Evolutionary conservation across 2,329 filamentous ascomycete genomes (phyloP).

Genomic region (Penicillium paneum): DNA sequence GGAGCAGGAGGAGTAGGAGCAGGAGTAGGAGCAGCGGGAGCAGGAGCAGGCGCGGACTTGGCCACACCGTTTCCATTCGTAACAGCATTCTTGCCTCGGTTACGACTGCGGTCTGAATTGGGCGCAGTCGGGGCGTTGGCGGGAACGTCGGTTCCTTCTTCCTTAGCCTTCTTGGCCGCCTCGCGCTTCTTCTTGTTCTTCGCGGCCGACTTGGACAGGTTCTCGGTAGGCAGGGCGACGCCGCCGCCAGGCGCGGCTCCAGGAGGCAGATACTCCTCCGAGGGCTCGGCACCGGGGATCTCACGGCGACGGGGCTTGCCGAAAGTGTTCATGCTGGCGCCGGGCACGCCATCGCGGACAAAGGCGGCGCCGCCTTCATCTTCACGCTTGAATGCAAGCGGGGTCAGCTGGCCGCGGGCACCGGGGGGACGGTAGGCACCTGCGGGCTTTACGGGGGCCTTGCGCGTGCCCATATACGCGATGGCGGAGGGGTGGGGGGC

Average conservation of each 20-base stretch:
- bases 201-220: slow-evolving; percentile 74
- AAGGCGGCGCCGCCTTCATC: slow-evolving; percentile 93
- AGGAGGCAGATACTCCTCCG: slow-evolving; percentile 62
- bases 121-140: slow-evolving; percentile 23
- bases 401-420: slow-evolving; percentile 82
- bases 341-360: slow-evolving; percentile 71
- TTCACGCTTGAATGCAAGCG: slow-evolving; percentile 93
- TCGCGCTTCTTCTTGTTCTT: slow-evolving; percentile 99
- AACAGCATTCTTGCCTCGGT: slow-evolving; percentile 33
- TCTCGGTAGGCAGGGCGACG: slow-evolving; percentile 65
- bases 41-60: slow-evolving; percentile 29
- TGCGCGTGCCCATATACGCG: slow-evolving; percentile 77
- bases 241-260: slow-evolving; percentile 66
- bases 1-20: slow-evolving; percentile 2
- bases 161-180: slow-evolving; percentile 85
- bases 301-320: slow-evolving; percentile 68
- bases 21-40: slow-evolving; percentile 30
- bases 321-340: slow-evolving; percentile 69
- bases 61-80: slow-evolving; percentile 34
- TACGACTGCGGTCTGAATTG: slow-evolving; percentile 62
- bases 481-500: slow-evolving; percentile 77
- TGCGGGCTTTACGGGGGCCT: slow-evolving; percentile 95
- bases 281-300: slow-evolving; percentile 81
- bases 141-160: slow-evolving; percentile 47
- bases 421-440: slow-evolving; percentile 94